phyloP scores from a whole-genome alignment of 164 flowering plant species.

The Berberis thunbergii region DNA sequence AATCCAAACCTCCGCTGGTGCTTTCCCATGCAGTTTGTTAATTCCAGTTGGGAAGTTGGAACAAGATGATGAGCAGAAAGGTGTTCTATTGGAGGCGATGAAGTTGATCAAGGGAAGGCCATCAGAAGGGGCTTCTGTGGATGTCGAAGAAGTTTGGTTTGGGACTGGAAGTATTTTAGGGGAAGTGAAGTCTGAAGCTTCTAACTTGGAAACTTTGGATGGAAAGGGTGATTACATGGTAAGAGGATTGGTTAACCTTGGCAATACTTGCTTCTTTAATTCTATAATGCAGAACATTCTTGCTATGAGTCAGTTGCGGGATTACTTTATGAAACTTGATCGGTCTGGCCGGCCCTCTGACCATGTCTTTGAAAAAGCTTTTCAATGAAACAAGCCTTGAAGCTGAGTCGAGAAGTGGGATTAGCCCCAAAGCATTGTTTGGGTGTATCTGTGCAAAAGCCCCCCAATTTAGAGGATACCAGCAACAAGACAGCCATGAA shows the following conservation, averaged over 20 bases:
- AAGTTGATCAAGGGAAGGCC: conserved; percentile 48
- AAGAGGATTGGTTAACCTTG: neutral
- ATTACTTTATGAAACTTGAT: conserved; percentile 40
- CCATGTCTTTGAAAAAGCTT: conserved; percentile 64
- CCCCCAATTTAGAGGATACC: conserved; percentile 89
- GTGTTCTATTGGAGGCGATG: conserved; percentile 34
- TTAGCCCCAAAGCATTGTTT: conserved; percentile 67
- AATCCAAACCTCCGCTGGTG: conserved; percentile 81
- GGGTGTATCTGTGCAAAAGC: conserved; percentile 71
- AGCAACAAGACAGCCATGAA: conserved; percentile 97
- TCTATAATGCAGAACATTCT: conserved; percentile 1
- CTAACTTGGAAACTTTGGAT: conserved; percentile 13
- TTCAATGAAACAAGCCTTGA: conserved; percentile 45
- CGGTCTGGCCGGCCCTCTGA: conserved; percentile 45
- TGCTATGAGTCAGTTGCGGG: conserved; percentile 27
- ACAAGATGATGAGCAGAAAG: conserved; percentile 36
- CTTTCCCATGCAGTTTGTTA: conserved; percentile 51
- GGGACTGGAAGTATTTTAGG: conserved; percentile 35
- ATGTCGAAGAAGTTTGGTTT: conserved; percentile 58
- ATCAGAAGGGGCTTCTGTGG: conserved; percentile 17
- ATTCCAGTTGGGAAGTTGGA: conserved; percentile 41
- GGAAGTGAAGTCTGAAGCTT: conserved; percentile 5
- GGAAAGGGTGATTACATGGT: conserved; percentile 27
- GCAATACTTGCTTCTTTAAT: conserved; percentile 1
- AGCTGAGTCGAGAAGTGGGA: conserved; percentile 33